Conservation (phyloP, 2,329 filamentous ascomycete genomes). For the Teratosphaeria destructans region DNA sequence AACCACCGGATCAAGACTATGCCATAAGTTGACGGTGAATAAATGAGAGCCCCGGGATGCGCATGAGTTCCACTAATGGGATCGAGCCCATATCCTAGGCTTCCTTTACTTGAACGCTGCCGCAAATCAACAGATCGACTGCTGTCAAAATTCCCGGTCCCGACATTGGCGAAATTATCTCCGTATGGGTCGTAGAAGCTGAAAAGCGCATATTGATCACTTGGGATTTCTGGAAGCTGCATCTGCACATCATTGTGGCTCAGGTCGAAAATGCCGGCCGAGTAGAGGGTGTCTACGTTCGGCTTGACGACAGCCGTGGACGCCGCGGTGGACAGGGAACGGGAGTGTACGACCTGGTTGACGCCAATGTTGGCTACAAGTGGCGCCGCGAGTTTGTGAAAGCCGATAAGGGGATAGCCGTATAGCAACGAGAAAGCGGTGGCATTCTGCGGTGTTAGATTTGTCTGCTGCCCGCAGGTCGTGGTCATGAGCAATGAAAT, state of each 20-base stretch:
- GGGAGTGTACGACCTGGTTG: slow-evolving; percentile 8
- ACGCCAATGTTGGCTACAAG: slow-evolving; percentile 3
- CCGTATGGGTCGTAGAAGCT: slow-evolving; percentile 10
- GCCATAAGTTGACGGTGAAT: slow-evolving; percentile 9
- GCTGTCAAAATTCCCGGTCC: slow-evolving; percentile 3
- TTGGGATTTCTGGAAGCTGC: slow-evolving; percentile 8
- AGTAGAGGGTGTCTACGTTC: slow-evolving; percentile 18
- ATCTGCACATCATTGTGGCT: slow-evolving; percentile 9
- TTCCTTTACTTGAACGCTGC: not conserved
- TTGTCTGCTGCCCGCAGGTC: not conserved
- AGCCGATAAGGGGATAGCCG: slow-evolving; percentile 15
- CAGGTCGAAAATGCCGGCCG: slow-evolving; percentile 12
- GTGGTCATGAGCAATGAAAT: not conserved
- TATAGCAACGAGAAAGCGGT: slow-evolving; percentile 13
- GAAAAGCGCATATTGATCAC: slow-evolving; percentile 7
- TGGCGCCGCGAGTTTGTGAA: slow-evolving; percentile 3
- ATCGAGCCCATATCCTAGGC: not conserved
- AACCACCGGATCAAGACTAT: slow-evolving; percentile 10
- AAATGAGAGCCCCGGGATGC: slow-evolving; percentile 2
- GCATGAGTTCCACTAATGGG: not conserved
- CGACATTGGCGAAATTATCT: slow-evolving; percentile 10
- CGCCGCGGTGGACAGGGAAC: slow-evolving; percentile 5
- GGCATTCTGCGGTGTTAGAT: slow-evolving; percentile 6
- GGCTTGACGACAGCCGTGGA: slow-evolving; percentile 12
- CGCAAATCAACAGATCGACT: slow-evolving; percentile 1